These are phyloP conservation scores for Phytophthora chlamydospora DNA, from an alignment of 352 stramenopile species.

Conservation along the genomic window DNA sequence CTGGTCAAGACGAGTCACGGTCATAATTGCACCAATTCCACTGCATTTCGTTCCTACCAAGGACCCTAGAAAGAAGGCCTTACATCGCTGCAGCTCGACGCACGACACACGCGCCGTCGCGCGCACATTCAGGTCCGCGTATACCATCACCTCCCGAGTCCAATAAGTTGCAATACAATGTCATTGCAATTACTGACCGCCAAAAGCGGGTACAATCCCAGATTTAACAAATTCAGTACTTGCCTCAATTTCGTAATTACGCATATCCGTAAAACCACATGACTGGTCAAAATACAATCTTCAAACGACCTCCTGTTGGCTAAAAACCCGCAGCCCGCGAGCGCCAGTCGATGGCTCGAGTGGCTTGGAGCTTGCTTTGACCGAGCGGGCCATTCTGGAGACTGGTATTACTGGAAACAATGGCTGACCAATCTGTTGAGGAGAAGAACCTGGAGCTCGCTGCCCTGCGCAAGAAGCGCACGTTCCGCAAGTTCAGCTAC, in stretches of 20 bases:
- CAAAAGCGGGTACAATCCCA: no score
- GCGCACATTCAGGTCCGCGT: constrained; percentile 79
- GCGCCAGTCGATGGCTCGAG: constrained; percentile 25
- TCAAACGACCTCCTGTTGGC: no score
- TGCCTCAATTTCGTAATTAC: constrained; percentile 26
- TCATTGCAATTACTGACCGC: not conserved
- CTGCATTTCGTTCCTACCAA: not conserved
- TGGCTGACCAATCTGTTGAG: constrained; percentile 55
- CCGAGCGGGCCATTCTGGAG: constrained; percentile 18
- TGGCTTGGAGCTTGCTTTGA: not conserved
- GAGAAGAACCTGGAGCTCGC: constrained; percentile 89
- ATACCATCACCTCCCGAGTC: constrained; percentile 43
- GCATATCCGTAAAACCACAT: not conserved
- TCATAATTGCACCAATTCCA: not conserved
- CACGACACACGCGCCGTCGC: constrained; percentile 52
- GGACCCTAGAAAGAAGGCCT: constrained; percentile 6
- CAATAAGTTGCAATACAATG: not conserved
- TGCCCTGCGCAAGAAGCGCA: constrained; percentile 99
- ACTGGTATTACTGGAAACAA: constrained; percentile 56
- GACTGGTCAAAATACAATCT: no score
- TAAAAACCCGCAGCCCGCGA: no score
- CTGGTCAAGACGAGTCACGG: constrained; percentile 32
- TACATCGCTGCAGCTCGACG: constrained; percentile 70
- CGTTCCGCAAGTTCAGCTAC: constrained; percentile 99
- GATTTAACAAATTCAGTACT: no score